Evolutionary conservation across 164 flowering plant genomes (phyloP), one percentile per base, ranked within the genome.

Genomic region (Houttuynia cordata): DNA sequence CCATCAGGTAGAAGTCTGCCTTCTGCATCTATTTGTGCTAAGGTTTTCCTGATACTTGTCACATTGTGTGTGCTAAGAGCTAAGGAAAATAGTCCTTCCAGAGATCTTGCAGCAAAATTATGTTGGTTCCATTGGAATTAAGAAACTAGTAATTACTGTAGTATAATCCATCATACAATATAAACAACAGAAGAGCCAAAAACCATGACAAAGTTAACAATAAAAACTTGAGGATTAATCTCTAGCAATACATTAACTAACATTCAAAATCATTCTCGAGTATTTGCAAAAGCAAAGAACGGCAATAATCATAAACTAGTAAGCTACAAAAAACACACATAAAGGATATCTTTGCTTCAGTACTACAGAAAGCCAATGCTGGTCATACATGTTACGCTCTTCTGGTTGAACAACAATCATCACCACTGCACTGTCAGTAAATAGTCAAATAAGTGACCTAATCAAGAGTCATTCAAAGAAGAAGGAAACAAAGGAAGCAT

Each of bases 381-480:
- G 99, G 70, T 91, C 99, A 71, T 91, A 94, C 99, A 94, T 94
- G 76, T 94, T 94, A 49, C 78, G 84, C 65, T 94, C 99, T 66
- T 86, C 93, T 60, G 79, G 24, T 73, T 88, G 96, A 73, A 90
- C 91, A 66, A 94, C 96, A 64, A 84, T n/a, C 88, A 94, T 65
- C 64, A 88, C 76, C 19, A 83, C 83, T 66, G 95, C 83, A 76
- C 99, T 91, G 86, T 41, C 70, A 1, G 67, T 61, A 61, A 49
- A n/a, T 51, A 40, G 12, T 8, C 0, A 68, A 60, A 52, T 66
- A 45, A 72, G 52, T 17, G 9, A 20, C 61, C n/a, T 60, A 57
- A 40, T 7, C 39, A 37, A 65, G 53, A 62, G 30, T 45, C 13
- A 60, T 12, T 10, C 57, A 54, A 23, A 54, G 15, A 54, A 62